These are phyloP conservation scores for Opeltia flavorubescens DNA, from an alignment of 495 filamentous ascomycete species.

Conservation along the genomic window DNA sequence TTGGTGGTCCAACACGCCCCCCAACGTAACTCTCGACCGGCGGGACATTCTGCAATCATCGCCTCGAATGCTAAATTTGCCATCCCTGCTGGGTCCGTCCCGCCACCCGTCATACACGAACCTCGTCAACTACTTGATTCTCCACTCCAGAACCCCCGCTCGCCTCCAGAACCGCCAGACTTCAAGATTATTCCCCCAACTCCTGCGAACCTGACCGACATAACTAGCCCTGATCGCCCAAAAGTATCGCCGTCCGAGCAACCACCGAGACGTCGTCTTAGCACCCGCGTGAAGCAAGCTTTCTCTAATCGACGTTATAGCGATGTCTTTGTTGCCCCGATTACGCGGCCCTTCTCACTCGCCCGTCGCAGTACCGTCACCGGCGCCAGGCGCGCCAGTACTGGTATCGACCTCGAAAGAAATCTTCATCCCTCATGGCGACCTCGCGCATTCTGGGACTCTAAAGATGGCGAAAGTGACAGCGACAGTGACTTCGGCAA, in stretches of 20 bases:
- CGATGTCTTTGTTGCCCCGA: slow-evolving; percentile 30
- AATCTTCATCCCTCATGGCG: slow-evolving; percentile 73
- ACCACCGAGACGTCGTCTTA: slow-evolving; percentile 13
- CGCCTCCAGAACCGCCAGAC: slow-evolving; percentile 52
- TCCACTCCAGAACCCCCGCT: slow-evolving; percentile 61
- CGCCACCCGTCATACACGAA: slow-evolving; percentile 26
- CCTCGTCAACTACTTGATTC: slow-evolving; percentile 44
- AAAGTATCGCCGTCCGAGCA: slow-evolving; percentile 35
- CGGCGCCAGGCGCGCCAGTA: slow-evolving; percentile 26
- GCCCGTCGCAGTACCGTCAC: slow-evolving; percentile 23
- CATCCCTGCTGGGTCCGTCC: slow-evolving; percentile 9
- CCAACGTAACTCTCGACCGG: slow-evolving; percentile 9
- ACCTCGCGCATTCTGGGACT: slow-evolving; percentile 56
- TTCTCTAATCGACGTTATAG: slow-evolving; percentile 43
- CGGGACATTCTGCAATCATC: slow-evolving; percentile 15
- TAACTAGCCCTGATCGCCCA: slow-evolving; percentile 30
- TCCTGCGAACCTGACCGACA: slow-evolving; percentile 34
- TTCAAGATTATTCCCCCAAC: slow-evolving; percentile 66
- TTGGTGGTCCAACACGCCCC: slow-evolving; percentile 55
- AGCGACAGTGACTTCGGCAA: slow-evolving; percentile 24
- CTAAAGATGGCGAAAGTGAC: slow-evolving; percentile 37
- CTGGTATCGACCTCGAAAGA: slow-evolving; percentile 30
- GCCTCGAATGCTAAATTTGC: slow-evolving; percentile 13
- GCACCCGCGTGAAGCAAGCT: slow-evolving; percentile 37
- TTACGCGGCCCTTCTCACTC: slow-evolving; percentile 23